Evolutionary conservation across 2,329 filamentous ascomycete species (phyloP).

Genomic region (Calonectria hawksworthii): DNA sequence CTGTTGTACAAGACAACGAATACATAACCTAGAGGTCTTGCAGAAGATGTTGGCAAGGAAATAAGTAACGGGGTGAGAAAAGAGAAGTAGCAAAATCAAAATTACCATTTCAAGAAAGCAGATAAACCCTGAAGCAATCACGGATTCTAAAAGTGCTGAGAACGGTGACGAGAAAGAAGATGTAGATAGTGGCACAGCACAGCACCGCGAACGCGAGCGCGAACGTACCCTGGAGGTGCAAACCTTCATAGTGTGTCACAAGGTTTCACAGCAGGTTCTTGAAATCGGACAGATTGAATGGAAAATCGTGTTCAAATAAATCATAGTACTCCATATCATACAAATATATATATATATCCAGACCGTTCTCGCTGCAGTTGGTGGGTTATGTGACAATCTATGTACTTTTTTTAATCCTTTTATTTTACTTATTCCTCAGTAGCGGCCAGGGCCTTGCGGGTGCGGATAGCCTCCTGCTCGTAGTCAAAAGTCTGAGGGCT

Average conservation of each 20-base stretch:
- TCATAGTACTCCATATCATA: background rate
- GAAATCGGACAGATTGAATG: background rate
- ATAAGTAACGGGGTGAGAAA: background rate
- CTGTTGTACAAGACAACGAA: background rate
- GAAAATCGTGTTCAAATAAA: background rate
- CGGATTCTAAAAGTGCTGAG: no score
- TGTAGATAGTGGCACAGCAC: no score
- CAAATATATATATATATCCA: background rate
- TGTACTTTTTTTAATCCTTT: background rate
- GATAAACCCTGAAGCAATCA: no score
- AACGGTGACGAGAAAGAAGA: no score
- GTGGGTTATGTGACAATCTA: background rate
- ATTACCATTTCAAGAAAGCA: no score
- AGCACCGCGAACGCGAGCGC: no score
- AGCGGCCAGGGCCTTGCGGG: background rate
- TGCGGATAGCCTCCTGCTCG: background rate
- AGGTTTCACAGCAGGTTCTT: background rate
- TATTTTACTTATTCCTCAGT: background rate
- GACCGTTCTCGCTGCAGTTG: background rate
- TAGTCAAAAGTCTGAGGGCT: slow-evolving; percentile 5
- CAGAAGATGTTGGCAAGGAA: background rate
- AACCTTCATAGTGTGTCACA: background rate
- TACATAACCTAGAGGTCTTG: background rate
- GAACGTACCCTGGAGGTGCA: background rate
- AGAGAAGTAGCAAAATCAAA: rapidly evolving